Evolutionary conservation across 176 grass and related monocot species (phyloP), one percentile per base, ranked within the genome.

Genomic region (Triticum dicoccoides): DNA sequence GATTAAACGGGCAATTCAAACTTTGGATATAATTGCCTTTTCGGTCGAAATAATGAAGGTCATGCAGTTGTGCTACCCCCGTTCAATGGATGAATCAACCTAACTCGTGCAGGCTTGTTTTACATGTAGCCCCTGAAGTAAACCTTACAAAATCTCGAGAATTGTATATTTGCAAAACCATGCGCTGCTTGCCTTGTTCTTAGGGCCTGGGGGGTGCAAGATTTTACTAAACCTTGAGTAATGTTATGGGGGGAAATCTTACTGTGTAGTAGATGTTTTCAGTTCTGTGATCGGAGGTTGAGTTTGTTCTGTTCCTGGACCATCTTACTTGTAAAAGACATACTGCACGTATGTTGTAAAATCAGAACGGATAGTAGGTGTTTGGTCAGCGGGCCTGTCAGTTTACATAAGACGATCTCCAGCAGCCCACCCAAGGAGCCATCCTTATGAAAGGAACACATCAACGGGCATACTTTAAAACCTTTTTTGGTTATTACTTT

Each of bases 191-290:
- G 76, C 14, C 44, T 80, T 74, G 74, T 77, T 81, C 76, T 69
- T 20, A 29, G 61, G 61, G 47, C 25, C 76, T 21, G 21, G 59
- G 85, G 69, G 41, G 24, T 87, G 81, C 84, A 87, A 73, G 39
- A 84, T 73, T 8, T 17, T 54, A 64, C 62, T 61, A 52, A 18
- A 18, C 51, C 51, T 54, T 18, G 51, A 18, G 61, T 62, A 76
- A 76, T 69, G 61, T 69, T 41, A 49, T 4, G 61, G 69, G 78
- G 69, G 65, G 49, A 84, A 69, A 62, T 91, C 69, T 80, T 56
- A 80, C 80, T 63, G 81, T 84, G 45, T 27, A 76, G 45, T 30
- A 32, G 32, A 32, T 32, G 20, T 11, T 15, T 76, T 37, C 11
- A 30, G 61, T 54, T 84, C 5, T 77, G 38, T 77, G 71, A 59